A percentile compares a stretch with the other conserved stretches of the same genome.
Conservation (phyloP, 1,139 yeast species). For the Magnusiomyces sp. region DNA sequence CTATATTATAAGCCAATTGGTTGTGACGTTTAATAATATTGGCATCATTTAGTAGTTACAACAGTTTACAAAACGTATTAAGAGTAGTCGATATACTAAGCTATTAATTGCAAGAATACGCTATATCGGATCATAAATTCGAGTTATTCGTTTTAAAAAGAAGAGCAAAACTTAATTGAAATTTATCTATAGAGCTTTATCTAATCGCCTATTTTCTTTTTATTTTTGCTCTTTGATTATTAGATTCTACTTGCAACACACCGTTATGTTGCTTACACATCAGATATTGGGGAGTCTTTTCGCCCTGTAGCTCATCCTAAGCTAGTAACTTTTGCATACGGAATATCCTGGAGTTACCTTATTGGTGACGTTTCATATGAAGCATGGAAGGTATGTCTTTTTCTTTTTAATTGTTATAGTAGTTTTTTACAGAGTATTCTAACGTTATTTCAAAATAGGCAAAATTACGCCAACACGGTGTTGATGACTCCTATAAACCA, state of each 20-base stretch:
- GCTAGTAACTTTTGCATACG: conserved; percentile 59
- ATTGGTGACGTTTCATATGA: conserved; percentile 72
- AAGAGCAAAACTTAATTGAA: neutral
- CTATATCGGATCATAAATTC: neutral
- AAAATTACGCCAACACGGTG: conserved; percentile 57
- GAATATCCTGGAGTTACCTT: conserved; percentile 68
- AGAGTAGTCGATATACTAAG: too few relatives aligned
- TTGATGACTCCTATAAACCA: conserved; percentile 58
- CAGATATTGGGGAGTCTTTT: conserved; percentile 85
- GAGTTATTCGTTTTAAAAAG: neutral
- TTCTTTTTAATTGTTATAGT: conserved; percentile 13
- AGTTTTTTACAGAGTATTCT: conserved; percentile 4
- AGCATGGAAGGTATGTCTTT: conserved; percentile 45
- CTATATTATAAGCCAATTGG: too few relatives aligned
- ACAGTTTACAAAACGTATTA: too few relatives aligned
- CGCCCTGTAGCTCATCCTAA: conserved; percentile 73
- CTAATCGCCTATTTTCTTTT: neutral
- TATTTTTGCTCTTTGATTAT: too few relatives aligned
- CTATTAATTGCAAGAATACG: neutral
- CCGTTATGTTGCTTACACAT: conserved; percentile 78
- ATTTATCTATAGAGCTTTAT: neutral
- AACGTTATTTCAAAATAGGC: conserved; percentile 27
- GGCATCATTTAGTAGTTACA: too few relatives aligned
- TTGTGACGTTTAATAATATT: too few relatives aligned
- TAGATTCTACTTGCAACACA: conserved; percentile 61